Evolutionary conservation across 345 rosid species (phyloP).

Genomic region (Clausena lansium): DNA sequence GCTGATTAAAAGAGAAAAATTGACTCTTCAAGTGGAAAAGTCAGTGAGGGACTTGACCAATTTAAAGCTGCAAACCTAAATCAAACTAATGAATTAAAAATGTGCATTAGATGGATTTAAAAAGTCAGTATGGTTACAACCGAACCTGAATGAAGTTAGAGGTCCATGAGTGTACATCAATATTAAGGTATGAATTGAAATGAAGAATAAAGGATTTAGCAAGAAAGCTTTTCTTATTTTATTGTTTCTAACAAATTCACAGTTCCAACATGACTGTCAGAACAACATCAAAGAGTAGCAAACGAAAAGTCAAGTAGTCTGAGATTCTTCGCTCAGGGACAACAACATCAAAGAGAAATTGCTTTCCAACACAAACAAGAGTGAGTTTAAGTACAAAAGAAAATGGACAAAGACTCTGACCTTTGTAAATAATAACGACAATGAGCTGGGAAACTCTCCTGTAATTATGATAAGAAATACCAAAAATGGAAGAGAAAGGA

Average conservation of each 20-base stretch:
- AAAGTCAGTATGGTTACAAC: not conserved
- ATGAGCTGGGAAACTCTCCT: conserved; percentile 86
- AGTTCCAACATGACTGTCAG: not conserved
- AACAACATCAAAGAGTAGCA: not conserved
- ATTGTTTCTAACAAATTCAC: not conserved
- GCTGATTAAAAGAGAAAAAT: not conserved
- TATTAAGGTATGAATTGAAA: not conserved
- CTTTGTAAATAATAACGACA: conserved; percentile 72
- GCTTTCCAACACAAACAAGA: not conserved
- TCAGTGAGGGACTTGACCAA: not conserved
- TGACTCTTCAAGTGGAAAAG: not conserved
- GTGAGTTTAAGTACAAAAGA: not conserved
- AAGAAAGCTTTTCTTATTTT: not conserved
- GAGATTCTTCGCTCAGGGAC: not conserved
- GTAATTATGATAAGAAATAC: conserved; percentile 67
- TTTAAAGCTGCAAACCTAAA: not conserved
- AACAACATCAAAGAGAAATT: not conserved
- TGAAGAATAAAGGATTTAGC: not conserved
- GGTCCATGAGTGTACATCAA: not conserved
- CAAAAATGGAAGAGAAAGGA: conserved; percentile 87
- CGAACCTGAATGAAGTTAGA: not conserved
- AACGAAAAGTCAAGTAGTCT: not conserved
- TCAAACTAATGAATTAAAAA: not conserved
- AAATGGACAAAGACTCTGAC: conserved; percentile 44
- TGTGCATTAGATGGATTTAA: not conserved